Base-by-base conservation (phyloP, 2,329 filamentous ascomycete species). In the Cordyceps fumosorosea region DNA sequence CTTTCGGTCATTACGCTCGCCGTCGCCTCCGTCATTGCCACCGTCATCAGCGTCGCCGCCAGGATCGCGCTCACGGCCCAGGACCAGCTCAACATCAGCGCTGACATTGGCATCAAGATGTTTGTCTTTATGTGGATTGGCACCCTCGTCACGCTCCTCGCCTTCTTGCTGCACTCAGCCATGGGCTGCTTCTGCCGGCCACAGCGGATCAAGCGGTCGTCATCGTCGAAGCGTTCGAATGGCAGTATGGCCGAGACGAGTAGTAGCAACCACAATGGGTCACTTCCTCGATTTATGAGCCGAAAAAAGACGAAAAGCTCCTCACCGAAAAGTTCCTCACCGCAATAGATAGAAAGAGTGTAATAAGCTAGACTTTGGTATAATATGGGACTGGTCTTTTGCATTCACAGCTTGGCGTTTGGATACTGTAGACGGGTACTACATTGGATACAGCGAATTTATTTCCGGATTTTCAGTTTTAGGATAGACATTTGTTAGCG, bases 61-160 rank as follows among this genome's bases (percentile, higher is more conserved):
- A 84, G 86, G 66, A 86, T 90, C 64, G 90, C 90, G 60, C 85
- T 96, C 67, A 86, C 85, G 24, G 82, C 81, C 5, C 86, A 89
- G 69, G 81, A 82, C 2, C 85, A 90, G 63, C 78, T 97, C 58
- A 95, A 96, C 73, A 92, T 97, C 67, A 73, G 77, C 11, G 89
- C 88, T 3, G 76, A 81, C 3, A 78, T 96, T 40, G 92, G 92
- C 6, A 75, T 73, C 42, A 81, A 85, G 66, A 93, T 96, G 89
- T 84, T 96, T 69, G 89, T 78, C 0, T 96, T 96, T 71, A 93
- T 96, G 88, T 98, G 93, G 93, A 83, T 91, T 32, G 90, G 88
- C 0, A 82, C 86, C 0, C 84, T 80, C 0, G 84, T 88, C 64
- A 83, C 84, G 1, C 75, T 91, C 5, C 69, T 93, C 22, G 88